A percentile compares a stretch with the other conserved stretches of the same genome.
Conservation (phyloP, 1,284 basidiomycete species). For the Malassezia sp. region DNA sequence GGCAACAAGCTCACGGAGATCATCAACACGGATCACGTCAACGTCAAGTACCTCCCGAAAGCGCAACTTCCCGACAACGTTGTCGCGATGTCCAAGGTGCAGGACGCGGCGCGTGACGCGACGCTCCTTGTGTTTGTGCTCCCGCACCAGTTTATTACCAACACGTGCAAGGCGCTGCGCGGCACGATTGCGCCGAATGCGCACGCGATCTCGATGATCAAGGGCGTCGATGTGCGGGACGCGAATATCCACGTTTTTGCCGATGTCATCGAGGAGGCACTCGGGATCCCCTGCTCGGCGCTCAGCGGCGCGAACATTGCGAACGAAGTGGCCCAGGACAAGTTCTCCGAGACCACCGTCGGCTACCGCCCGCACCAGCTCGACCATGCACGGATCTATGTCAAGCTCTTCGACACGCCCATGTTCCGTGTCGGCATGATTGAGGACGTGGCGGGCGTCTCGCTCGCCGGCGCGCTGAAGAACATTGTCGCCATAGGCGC, state of each 20-base stretch:
- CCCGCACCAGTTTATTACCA: slow-evolving; percentile 51
- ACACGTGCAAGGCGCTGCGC: slow-evolving; percentile 37
- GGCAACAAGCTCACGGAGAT: slow-evolving; percentile 53
- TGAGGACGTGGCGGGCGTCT: slow-evolving; percentile 54
- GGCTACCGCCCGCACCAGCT: slow-evolving; percentile 49
- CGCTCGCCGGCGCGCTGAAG: slow-evolving; percentile 54
- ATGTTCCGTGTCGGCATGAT: slow-evolving; percentile 53
- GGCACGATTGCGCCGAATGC: slow-evolving; percentile 35
- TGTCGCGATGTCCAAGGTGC: slow-evolving; percentile 50
- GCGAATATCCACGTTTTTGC: slow-evolving; percentile 54
- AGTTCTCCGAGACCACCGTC: slow-evolving; percentile 54
- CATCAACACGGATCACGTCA: slow-evolving; percentile 54
- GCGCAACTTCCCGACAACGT: slow-evolving; percentile 52
- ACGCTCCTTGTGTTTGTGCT: slow-evolving; percentile 54
- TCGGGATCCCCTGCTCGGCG: slow-evolving; percentile 52
- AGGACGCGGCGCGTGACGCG: slow-evolving; percentile 52
- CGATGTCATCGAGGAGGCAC: slow-evolving; percentile 52
- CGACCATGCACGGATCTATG: slow-evolving; percentile 30
- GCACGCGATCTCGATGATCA: slow-evolving; percentile 46
- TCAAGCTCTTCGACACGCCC: slow-evolving; percentile 50
- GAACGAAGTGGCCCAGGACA: slow-evolving; percentile 52
- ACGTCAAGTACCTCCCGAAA: slow-evolving; percentile 53
- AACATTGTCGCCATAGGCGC: slow-evolving; percentile 54
- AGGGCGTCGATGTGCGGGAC: slow-evolving; percentile 47
- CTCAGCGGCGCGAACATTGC: slow-evolving; percentile 56